A percentile compares a stretch with the other conserved stretches of the same genome.
phyloP scores from a whole-genome alignment of 164 flowering plant species.

The Berberis vulgaris region DNA sequence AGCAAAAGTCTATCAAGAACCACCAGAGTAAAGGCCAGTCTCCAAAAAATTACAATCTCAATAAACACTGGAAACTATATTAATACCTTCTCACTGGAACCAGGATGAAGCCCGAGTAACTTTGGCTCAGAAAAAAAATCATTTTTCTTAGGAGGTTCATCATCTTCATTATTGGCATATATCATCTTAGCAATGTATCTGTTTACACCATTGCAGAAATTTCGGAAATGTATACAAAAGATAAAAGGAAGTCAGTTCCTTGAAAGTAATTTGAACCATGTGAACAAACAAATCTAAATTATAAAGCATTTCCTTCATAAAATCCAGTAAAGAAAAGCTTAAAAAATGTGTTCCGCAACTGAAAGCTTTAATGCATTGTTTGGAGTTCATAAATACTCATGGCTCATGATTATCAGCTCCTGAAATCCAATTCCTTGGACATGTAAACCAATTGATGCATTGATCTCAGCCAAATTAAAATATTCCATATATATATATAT shows the following conservation, averaged over 20 bases:
- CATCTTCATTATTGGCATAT: slow-evolving; percentile 64
- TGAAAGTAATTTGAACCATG: neutral
- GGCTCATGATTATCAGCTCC: too few species aligned
- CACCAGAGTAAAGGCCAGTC: neutral
- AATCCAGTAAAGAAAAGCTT: too few species aligned
- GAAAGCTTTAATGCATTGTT: too few species aligned
- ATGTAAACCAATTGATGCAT: too few species aligned
- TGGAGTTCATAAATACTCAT: too few species aligned
- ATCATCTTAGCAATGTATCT: slow-evolving; percentile 87
- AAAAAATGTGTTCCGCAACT: too few species aligned
- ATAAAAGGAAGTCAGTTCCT: neutral
- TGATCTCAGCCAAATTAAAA: too few species aligned
- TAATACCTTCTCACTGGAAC: slow-evolving; percentile 69
- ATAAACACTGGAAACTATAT: neutral
- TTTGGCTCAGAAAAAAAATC: slow-evolving; percentile 46
- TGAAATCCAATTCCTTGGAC: too few species aligned
- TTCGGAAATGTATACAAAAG: neutral
- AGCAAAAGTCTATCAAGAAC: neutral
- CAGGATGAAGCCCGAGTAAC: slow-evolving; percentile 55
- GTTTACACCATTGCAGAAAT: slow-evolving; percentile 2
- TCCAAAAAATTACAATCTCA: neutral
- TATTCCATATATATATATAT: too few species aligned
- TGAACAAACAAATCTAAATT: too few species aligned
- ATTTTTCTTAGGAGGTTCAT: slow-evolving; percentile 19
- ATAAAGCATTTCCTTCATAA: neutral